Evolutionary conservation across 2,329 filamentous ascomycete genomes (phyloP), one percentile per base, ranked within the genome.

Genomic region (Cladosporium halotolerans): DNA sequence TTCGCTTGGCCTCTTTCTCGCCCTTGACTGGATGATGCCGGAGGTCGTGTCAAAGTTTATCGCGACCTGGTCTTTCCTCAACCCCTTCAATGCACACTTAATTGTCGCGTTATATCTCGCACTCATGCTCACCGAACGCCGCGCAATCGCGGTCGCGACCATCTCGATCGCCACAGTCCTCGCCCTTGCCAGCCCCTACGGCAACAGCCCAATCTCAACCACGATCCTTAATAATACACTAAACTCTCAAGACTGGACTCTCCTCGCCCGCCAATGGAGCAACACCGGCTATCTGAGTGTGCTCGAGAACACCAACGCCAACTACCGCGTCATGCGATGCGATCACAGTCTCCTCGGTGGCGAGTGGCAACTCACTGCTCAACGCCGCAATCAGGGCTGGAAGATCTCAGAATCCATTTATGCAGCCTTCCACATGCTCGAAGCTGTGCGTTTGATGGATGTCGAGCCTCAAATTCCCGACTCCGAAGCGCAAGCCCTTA

Each of bases 291-390:
- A 99, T 66, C 77, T 99, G 41, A 96, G 92, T 0, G 88, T 99
- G 1, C 68, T 96, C 23, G 88, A 99, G 60, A 93, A 84, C 66
- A 66, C 78, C 7, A 72, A 84, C 4, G 76, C 82, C 38, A 80
- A 84, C 1, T 96, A 88, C 70, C 81, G 90, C 1, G 82, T 91
- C 13, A 81, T 99, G 78, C 83, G 93, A 56, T 96, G 90, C 68
- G 93, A 97, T 64, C 93, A 99, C 69, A 96, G 90, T 64, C 77
- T 99, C 32, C 79, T 99, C 1, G 93, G 93, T 39, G 93, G 93
- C 34, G 88, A 96, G 70, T 99, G 92, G 92, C 79, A 85, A 10
- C 70, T 84, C 67, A 79, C 77, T 1, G 67, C 69, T 2, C 56
- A 67, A 44, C 57, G 73, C 31, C 53, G 50, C 19, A 58, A 62